Conservation (phyloP, 805 yeast species). For the Metschnikowia gelsemii region DNA sequence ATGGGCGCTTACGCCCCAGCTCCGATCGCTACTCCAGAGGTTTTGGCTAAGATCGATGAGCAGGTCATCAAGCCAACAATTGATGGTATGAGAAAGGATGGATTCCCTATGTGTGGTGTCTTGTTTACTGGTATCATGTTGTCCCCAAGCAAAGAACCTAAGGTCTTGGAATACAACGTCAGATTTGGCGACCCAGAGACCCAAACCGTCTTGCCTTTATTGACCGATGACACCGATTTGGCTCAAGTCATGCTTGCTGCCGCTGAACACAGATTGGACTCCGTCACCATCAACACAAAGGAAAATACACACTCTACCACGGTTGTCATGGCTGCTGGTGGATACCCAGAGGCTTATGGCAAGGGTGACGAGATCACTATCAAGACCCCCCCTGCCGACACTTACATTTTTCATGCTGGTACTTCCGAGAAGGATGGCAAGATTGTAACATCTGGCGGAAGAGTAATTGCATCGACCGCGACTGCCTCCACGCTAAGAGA, state of each 20-base stretch:
- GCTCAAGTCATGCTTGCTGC: constrained; percentile 91
- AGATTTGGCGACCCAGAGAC: constrained; percentile 99
- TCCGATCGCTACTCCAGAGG: constrained; percentile 81
- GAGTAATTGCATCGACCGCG: constrained; percentile 95
- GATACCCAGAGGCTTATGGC: constrained; percentile 84
- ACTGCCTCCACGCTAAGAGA: constrained; percentile 69
- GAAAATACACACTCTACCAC: constrained; percentile 73
- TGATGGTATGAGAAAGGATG: constrained; percentile 94
- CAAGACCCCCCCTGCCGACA: constrained; percentile 47
- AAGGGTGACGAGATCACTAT: constrained; percentile 85
- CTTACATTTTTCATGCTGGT: constrained; percentile 94
- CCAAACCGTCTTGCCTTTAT: constrained; percentile 88
- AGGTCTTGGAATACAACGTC: constrained; percentile 94
- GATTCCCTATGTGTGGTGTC: constrained; percentile 93
- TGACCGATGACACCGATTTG: constrained; percentile 82
- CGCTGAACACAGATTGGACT: constrained; percentile 90
- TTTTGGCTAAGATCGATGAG: constrained; percentile 67
- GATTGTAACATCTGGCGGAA: constrained; percentile 87
- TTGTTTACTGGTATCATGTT: constrained; percentile 94
- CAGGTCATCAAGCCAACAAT: constrained; percentile 87
- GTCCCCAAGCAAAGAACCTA: constrained; percentile 77
- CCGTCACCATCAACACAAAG: constrained; percentile 60
- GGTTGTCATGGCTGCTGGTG: constrained; percentile 95
- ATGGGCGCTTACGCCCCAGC: constrained; percentile 99
- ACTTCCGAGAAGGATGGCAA: constrained; percentile 61